Conservation (phyloP, 2,329 filamentous ascomycete genomes). For the Kalmusia sp. region DNA sequence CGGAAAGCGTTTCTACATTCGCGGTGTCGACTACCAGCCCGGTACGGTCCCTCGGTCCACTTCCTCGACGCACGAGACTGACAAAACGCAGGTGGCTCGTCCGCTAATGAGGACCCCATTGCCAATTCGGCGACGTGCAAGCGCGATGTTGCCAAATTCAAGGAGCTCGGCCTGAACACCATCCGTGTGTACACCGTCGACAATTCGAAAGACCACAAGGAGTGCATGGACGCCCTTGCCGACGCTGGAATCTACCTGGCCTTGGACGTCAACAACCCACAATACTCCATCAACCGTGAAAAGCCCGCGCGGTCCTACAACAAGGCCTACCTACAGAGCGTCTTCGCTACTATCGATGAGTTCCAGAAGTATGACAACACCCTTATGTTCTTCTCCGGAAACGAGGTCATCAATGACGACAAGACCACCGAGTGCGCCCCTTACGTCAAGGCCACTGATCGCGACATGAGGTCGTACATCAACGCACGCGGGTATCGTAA, state of each 20-base stretch:
- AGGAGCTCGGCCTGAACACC: conserved; percentile 87
- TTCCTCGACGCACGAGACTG: conserved; percentile 8
- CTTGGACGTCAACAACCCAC: conserved; percentile 88
- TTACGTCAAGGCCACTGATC: conserved; percentile 76
- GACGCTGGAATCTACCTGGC: conserved; percentile 92
- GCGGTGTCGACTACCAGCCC: conserved; percentile 71
- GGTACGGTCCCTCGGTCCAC: conserved; percentile 36
- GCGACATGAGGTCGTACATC: conserved; percentile 83
- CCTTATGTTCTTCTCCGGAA: conserved; percentile 81
- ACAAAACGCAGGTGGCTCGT: conserved; percentile 61
- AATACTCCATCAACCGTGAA: conserved; percentile 84
- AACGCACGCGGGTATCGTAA: conserved; percentile 70
- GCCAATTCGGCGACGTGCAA: conserved; percentile 73
- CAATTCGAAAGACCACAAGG: conserved; percentile 80
- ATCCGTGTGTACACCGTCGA: conserved; percentile 93
- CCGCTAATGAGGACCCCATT: conserved; percentile 74
- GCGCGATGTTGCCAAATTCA: conserved; percentile 82
- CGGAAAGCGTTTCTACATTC: conserved; percentile 66
- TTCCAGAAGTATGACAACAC: conserved; percentile 87
- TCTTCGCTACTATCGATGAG: conserved; percentile 87
- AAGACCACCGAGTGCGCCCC: conserved; percentile 69
- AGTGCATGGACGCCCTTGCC: conserved; percentile 81
- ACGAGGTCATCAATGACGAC: conserved; percentile 77
- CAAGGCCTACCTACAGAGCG: conserved; percentile 79
- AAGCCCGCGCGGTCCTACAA: conserved; percentile 83